A percentile compares a stretch with the other conserved stretches of the same genome.
These are phyloP conservation scores for Diaporthe ampelina DNA, from an alignment of 2,329 filamentous ascomycete species.

Conservation along the genomic window DNA sequence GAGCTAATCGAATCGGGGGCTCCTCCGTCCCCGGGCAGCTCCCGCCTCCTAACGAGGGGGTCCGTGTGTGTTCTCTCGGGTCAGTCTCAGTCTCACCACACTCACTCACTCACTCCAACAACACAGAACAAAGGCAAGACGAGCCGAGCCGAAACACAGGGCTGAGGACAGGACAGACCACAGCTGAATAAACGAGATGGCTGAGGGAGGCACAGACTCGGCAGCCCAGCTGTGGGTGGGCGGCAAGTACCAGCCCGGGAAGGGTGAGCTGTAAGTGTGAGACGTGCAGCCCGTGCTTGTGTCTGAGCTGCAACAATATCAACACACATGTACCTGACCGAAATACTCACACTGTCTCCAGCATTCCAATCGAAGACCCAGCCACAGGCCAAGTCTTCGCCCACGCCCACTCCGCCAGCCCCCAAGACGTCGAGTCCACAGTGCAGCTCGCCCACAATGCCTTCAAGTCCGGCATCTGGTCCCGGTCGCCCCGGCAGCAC, in stretches of 20 bases:
- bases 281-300: too few species aligned
- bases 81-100: too few species aligned
- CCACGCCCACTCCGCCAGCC: constrained; percentile 60
- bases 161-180: too few species aligned
- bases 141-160: background rate
- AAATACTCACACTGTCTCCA: constrained; percentile 6
- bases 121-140: too few species aligned
- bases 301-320: background rate
- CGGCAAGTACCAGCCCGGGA: constrained; percentile 41
- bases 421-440: constrained; percentile 57
- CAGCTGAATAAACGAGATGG: background rate
- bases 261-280: constrained; percentile 43
- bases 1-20: constrained; percentile 11
- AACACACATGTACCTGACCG: too few species aligned
- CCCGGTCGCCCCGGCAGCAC: constrained; percentile 66
- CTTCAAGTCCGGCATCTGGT: constrained; percentile 69
- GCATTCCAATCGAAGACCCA: constrained; percentile 48
- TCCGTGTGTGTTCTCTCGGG: too few species aligned
- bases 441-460: constrained; percentile 58
- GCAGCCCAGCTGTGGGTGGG: constrained; percentile 43
- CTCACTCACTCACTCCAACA: too few species aligned
- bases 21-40: background rate
- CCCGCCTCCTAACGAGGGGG: background rate
- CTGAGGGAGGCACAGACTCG: background rate
- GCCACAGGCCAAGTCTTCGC: constrained; percentile 47